A percentile compares a stretch with the other conserved stretches of the same genome.
These are phyloP conservation scores for Aquilaria malaccensis DNA, from an alignment of 345 rosid species.

Conservation along the genomic window DNA sequence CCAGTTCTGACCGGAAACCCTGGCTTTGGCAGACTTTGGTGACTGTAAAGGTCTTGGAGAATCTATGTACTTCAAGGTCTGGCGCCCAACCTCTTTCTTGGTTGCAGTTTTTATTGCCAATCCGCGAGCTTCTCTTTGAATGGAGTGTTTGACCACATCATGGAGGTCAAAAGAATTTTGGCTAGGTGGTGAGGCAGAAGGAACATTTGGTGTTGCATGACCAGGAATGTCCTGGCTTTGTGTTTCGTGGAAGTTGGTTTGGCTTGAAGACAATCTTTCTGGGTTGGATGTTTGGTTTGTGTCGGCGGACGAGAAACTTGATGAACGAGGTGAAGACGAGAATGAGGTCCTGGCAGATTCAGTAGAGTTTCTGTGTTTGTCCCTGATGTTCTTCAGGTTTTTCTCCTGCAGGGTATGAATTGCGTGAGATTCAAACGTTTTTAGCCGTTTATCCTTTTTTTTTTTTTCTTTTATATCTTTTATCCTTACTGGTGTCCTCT, in stretches of 20 bases:
- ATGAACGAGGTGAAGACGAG: conserved; percentile 75
- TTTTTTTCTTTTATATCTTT: neutral
- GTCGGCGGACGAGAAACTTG: conserved; percentile 64
- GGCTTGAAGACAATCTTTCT: conserved; percentile 33
- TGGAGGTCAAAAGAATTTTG: conserved; percentile 41
- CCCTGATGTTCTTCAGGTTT: conserved; percentile 41
- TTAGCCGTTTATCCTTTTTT: neutral
- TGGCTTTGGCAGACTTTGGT: conserved; percentile 37
- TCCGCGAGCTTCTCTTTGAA: conserved; percentile 52
- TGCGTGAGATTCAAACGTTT: conserved; percentile 5
- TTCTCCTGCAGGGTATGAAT: conserved; percentile 48
- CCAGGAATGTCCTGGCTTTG: conserved; percentile 14
- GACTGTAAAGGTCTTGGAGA: conserved; percentile 62
- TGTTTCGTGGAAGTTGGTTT: conserved; percentile 19
- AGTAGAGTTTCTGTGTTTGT: conserved; percentile 48
- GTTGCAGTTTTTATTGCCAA: conserved; percentile 28
- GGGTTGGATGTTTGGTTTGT: conserved; percentile 40
- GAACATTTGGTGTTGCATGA: conserved; percentile 27
- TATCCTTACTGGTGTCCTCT: conserved; percentile 39
- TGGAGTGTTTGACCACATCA: conserved; percentile 51
- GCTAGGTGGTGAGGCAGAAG: conserved; percentile 22
- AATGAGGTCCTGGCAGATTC: conserved; percentile 64
- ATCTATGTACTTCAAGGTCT: conserved; percentile 46
- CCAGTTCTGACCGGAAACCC: conserved; percentile 18
- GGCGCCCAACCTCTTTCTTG: conserved; percentile 27